Evolutionary conservation across 2,329 filamentous ascomycete genomes (phyloP), one percentile per base, ranked within the genome.

Genomic region (Beauveria varroae): DNA sequence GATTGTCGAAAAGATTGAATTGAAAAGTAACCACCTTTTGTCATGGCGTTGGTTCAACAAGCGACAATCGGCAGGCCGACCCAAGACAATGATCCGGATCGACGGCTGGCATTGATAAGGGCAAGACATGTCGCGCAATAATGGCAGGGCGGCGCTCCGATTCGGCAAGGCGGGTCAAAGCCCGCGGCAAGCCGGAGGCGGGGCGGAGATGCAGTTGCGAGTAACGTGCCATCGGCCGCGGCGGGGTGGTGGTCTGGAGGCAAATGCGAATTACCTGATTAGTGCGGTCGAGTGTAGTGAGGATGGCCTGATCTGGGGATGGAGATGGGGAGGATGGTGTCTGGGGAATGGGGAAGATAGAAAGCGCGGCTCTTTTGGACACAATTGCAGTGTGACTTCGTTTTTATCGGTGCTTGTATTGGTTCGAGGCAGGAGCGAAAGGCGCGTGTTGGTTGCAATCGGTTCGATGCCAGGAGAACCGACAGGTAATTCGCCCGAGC

Each of bases 181-280:
- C 30, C 37, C 56, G 56, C 56, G 57, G 40, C 34, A 30, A 24
- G 22, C 57, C 47, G 46, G 44, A 20, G 55, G 16, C 26, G 30
- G 30, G 28, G 28, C n/a, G 49, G 50, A n/a, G 28, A 34, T 18
- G 18, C 16, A 43, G 10, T 14, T 57, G 30, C 37, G 41, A 46
- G 57, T 60, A 60, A 60, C 57, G 57, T 60, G 34, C 44, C 50
- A 60, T 60, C 50, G 24, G 49, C 57, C 57, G 57, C 47, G 57
- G 57, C 47, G 26, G 26, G 5, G 22, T 51, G 10, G 9, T 37
- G 20, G 18, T 28, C 30, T 49, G 43, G n/a, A 52, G 49, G 30
- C 30, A 20, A 18, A 14, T 46, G 44, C 9, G 20, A 51, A 12
- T 49, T 57, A 40, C 43, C 30, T 49, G 55, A 49, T 57, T 57